These are phyloP conservation scores for Bipolaris gigantea DNA, from an alignment of 2,329 filamentous ascomycete species.

Conservation along the genomic window DNA sequence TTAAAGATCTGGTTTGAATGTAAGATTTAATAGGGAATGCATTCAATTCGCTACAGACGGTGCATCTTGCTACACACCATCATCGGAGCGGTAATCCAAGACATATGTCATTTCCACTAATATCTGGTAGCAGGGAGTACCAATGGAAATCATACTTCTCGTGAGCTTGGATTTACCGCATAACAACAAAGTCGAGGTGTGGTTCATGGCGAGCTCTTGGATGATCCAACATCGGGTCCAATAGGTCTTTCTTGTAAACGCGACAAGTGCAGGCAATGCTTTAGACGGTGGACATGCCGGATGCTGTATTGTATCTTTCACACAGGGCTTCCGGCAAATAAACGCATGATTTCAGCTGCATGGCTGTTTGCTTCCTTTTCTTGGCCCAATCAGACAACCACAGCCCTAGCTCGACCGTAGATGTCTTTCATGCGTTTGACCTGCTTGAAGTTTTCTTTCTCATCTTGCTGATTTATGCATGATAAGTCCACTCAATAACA, in stretches of 20 bases:
- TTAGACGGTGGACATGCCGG: background rate
- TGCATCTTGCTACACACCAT: background rate
- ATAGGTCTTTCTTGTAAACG: background rate
- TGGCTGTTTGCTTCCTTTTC: background rate
- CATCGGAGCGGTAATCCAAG: too few relatives aligned
- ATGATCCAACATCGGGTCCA: background rate
- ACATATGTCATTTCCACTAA: background rate
- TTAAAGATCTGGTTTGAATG: background rate
- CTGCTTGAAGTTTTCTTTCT: background rate
- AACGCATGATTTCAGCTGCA: background rate
- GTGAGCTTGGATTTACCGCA: background rate
- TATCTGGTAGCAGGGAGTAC: background rate
- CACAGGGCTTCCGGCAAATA: background rate
- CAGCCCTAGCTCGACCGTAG: background rate
- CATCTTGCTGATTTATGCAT: background rate
- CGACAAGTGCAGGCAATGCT: background rate
- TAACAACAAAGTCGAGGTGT: background rate
- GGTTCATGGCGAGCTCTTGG: background rate
- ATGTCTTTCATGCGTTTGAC: background rate
- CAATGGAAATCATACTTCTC: background rate
- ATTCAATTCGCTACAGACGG: background rate
- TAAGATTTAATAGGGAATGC: background rate
- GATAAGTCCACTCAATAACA: background rate
- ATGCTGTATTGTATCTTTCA: background rate
- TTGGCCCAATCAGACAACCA: background rate